These are phyloP conservation scores for Acanthamoeba castellanii DNA, from an alignment of 208 protist species.

Conservation along the genomic window DNA sequence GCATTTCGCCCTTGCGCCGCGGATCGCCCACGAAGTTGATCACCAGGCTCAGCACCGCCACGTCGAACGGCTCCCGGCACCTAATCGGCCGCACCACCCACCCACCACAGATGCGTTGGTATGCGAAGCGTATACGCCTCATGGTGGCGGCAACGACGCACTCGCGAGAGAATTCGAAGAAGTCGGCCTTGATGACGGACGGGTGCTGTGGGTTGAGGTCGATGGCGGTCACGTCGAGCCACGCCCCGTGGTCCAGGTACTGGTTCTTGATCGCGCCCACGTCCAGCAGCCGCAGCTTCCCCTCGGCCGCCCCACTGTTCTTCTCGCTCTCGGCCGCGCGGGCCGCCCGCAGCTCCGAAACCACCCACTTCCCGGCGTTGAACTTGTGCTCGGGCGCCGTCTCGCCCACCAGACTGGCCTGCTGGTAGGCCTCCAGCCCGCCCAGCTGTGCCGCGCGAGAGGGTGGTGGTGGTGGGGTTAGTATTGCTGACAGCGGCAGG, in stretches of 20 bases:
- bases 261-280: conserved; percentile 78
- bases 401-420: conserved; percentile 50
- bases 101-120: background rate
- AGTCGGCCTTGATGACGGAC: conserved; percentile 71
- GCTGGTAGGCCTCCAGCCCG: conserved; percentile 41
- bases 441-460: no score
- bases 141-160: background rate
- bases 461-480: no score
- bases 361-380: conserved; percentile 50
- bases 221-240: conserved; percentile 53
- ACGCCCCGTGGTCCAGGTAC: conserved; percentile 34
- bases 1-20: conserved; percentile 56
- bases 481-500: background rate
- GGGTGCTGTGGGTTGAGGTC: conserved; percentile 75
- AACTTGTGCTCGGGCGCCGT: conserved; percentile 47
- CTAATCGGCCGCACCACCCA: background rate
- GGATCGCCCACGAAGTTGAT: conserved; percentile 76
- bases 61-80: conserved; percentile 50
- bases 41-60: conserved; percentile 73
- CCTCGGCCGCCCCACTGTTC: background rate
- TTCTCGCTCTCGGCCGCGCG: background rate
- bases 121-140: background rate
- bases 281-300: conserved; percentile 72
- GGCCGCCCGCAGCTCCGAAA: background rate
- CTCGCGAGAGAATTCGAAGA: conserved; percentile 43